These are phyloP conservation scores for Amphirosellinia nigrospora DNA, from an alignment of 495 filamentous ascomycete species.

Conservation along the genomic window DNA sequence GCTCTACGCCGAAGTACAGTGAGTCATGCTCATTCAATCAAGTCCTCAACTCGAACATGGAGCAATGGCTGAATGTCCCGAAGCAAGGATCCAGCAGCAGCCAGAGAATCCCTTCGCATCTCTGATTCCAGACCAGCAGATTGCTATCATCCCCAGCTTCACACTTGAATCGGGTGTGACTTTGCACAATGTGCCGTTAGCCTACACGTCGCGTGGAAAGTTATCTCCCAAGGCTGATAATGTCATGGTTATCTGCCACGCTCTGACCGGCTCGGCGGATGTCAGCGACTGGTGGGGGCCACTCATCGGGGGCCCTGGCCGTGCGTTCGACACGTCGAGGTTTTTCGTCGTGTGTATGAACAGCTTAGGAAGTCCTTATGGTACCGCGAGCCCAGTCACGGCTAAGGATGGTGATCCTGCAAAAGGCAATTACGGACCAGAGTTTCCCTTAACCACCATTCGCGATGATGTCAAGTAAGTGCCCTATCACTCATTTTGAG, in stretches of 20 bases:
- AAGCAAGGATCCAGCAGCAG: conserved; percentile 67
- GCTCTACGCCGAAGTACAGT: conserved; percentile 45
- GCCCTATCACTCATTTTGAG: conserved; percentile 8
- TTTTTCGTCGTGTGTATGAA: conserved; percentile 98
- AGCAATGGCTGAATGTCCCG: conserved; percentile 60
- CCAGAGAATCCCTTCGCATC: conserved; percentile 90
- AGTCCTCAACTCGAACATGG: not conserved
- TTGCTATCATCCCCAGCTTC: conserved; percentile 85
- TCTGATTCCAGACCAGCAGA: conserved; percentile 84
- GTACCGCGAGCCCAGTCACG: conserved; percentile 93
- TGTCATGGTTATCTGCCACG: conserved; percentile 96
- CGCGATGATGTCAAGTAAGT: conserved; percentile 91
- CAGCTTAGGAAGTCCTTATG: conserved; percentile 94
- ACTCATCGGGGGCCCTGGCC: conserved; percentile 83
- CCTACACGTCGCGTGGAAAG: conserved; percentile 84
- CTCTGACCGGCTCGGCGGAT: conserved; percentile 93
- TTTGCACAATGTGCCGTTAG: conserved; percentile 86
- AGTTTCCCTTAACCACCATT: conserved; percentile 94
- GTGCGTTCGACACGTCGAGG: conserved; percentile 87
- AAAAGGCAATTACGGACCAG: conserved; percentile 86
- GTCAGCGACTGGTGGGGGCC: conserved; percentile 99
- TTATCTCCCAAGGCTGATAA: conserved; percentile 81
- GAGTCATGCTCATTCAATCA: conserved; percentile 33
- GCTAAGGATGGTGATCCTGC: conserved; percentile 76
- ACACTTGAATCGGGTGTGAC: conserved; percentile 92